phyloP scores from a whole-genome alignment of 2,329 filamentous ascomycete genomes.

The Penicillium janthinellum region DNA sequence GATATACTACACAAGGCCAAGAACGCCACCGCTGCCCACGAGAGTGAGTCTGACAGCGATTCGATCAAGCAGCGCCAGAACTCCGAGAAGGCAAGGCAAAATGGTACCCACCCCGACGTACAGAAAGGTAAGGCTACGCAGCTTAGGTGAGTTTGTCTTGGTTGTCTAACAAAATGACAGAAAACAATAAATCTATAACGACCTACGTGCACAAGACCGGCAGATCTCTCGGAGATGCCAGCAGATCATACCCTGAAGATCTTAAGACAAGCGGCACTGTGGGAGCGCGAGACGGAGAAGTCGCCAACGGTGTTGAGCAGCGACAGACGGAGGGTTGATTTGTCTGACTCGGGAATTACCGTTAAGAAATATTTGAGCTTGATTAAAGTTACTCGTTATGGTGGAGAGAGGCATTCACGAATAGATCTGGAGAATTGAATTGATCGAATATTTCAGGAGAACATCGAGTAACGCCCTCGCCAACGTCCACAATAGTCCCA shows the following conservation, averaged over 20 bases:
- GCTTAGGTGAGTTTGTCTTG: neutral
- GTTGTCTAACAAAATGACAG: neutral
- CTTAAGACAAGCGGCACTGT: neutral
- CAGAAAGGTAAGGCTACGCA: neutral
- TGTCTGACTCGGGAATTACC: neutral
- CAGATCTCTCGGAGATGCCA: neutral
- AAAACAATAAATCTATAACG: neutral
- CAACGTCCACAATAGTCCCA: slow-evolving; percentile 60
- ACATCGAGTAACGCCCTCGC: slow-evolving; percentile 49
- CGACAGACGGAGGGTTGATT: neutral
- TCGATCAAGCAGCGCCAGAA: neutral
- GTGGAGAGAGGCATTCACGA: no score
- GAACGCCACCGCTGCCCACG: neutral
- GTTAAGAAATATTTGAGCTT: neutral
- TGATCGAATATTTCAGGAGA: slow-evolving; percentile 35
- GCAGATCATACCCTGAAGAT: neutral
- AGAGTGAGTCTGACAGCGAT: neutral
- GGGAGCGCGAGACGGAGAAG: neutral
- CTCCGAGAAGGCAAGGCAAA: neutral
- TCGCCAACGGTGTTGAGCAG: neutral
- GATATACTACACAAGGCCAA: neutral
- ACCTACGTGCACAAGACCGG: neutral
- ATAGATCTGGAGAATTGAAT: no score
- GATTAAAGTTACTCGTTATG: no score
- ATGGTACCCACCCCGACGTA: neutral